A percentile compares a stretch with the other conserved stretches of the same genome.
phyloP scores from a whole-genome alignment of 164 flowering plant genomes.

The Annona cherimola region DNA sequence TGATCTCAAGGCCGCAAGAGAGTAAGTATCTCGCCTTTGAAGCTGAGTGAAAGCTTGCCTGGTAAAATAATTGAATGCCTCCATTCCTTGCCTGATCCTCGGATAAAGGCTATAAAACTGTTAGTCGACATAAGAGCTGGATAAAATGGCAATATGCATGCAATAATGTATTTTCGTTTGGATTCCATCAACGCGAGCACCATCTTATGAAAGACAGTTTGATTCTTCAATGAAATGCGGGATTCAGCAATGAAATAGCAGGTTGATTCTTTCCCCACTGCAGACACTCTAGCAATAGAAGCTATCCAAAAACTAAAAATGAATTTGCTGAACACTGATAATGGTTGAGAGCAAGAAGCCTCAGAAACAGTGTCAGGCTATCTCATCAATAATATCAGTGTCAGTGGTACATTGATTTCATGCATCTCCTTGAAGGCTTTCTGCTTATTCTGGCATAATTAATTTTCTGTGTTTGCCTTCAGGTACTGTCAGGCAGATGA shows the following conservation, averaged over 20 bases:
- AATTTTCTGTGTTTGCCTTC: constrained; percentile 6
- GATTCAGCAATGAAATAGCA: background rate
- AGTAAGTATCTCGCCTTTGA: constrained; percentile 42
- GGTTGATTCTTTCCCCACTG: too few species aligned
- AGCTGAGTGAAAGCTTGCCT: background rate
- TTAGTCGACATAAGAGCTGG: too few species aligned
- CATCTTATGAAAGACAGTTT: too few species aligned
- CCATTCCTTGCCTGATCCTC: background rate
- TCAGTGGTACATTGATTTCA: background rate
- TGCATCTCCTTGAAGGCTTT: background rate
- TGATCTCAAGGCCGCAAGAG: constrained; percentile 82
- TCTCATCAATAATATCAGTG: too few species aligned
- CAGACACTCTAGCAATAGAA: too few species aligned
- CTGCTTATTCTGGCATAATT: background rate
- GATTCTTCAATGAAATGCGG: background rate
- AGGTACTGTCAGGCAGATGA: constrained; percentile 95
- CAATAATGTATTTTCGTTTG: too few species aligned
- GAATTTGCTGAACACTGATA: too few species aligned
- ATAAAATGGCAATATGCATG: too few species aligned
- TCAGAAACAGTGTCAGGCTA: too few species aligned
- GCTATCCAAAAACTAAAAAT: too few species aligned
- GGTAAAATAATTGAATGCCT: background rate
- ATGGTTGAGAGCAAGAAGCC: too few species aligned
- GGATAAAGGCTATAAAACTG: background rate
- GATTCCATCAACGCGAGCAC: too few species aligned